phyloP scores from a whole-genome alignment of 2,329 filamentous ascomycete genomes.

The Sclerotinia trifoliorum region DNA sequence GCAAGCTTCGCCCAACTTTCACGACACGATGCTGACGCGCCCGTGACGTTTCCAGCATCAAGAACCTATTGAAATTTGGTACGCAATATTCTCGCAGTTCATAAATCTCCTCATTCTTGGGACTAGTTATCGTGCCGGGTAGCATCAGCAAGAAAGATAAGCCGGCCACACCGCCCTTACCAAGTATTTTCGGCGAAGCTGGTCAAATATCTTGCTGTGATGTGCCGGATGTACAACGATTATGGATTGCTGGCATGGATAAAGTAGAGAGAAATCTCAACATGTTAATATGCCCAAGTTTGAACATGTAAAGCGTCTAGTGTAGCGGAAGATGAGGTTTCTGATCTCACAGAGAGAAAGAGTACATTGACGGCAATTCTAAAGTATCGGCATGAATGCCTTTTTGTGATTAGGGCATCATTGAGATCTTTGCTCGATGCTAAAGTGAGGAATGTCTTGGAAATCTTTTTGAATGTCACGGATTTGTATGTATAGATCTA shows the following conservation, averaged over 20 bases:
- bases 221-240: constrained; percentile 42
- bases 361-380: not conserved
- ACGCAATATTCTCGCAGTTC: constrained; percentile 3
- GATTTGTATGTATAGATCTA: constrained; percentile 27
- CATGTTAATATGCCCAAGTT: constrained; percentile 37
- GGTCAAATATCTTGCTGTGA: constrained; percentile 33
- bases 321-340: not conserved
- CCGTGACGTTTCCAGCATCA: not conserved
- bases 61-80: constrained; percentile 1
- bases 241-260: constrained; percentile 39
- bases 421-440: not conserved
- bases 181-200: constrained; percentile 23
- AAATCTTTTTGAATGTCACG: constrained; percentile 22
- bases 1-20: not conserved
- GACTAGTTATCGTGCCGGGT: constrained; percentile 11
- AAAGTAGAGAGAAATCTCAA: constrained; percentile 40
- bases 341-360: not conserved
- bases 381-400: not conserved
- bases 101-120: constrained; percentile 19
- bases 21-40: not conserved
- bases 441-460: not conserved
- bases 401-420: not conserved
- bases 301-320: not conserved
- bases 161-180: not conserved
- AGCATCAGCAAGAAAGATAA: not conserved